A percentile compares a stretch with the other conserved stretches of the same genome.
phyloP scores from a whole-genome alignment of 1,139 yeast genomes.

The Arxiozyma heterogenica region DNA sequence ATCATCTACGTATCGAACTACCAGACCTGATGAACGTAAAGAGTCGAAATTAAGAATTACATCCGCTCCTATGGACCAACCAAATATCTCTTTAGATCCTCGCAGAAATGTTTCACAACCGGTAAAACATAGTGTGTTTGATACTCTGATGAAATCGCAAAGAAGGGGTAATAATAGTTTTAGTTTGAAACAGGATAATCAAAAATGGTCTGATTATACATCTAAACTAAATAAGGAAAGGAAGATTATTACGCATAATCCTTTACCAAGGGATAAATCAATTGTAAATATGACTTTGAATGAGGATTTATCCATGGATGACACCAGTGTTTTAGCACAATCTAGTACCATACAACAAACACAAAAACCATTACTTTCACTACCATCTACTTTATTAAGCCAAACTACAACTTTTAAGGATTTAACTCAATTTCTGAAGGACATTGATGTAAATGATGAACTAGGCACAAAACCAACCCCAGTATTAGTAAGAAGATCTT shows the following conservation, averaged over 20 bases:
- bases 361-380: conserved; percentile 14
- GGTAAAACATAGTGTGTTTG: conserved; percentile 4
- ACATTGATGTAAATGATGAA: conserved; percentile 5
- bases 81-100: conserved; percentile 21
- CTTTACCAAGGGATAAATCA: conserved; percentile 8
- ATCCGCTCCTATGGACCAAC: conserved; percentile 9
- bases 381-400: conserved; percentile 22
- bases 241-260: background rate
- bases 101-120: conserved; percentile 26
- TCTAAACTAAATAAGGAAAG: background rate
- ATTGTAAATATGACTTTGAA: conserved; percentile 2
- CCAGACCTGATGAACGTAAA: background rate
- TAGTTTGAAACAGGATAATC: conserved; percentile 1
- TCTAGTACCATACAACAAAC: conserved; percentile 23
- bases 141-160: conserved; percentile 12
- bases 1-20: background rate
- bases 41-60: background rate
- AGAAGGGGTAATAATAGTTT: conserved; percentile 4
- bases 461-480: background rate
- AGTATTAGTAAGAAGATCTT: background rate
- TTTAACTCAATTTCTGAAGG: conserved; percentile 16
- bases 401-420: conserved; percentile 25
- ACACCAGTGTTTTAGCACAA: conserved; percentile 22
- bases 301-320: conserved; percentile 1
- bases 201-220: conserved; percentile 2